Evolutionary conservation across 1,284 basidiomycete species (phyloP).

Genomic region (Ceratobasidium sp.): DNA sequence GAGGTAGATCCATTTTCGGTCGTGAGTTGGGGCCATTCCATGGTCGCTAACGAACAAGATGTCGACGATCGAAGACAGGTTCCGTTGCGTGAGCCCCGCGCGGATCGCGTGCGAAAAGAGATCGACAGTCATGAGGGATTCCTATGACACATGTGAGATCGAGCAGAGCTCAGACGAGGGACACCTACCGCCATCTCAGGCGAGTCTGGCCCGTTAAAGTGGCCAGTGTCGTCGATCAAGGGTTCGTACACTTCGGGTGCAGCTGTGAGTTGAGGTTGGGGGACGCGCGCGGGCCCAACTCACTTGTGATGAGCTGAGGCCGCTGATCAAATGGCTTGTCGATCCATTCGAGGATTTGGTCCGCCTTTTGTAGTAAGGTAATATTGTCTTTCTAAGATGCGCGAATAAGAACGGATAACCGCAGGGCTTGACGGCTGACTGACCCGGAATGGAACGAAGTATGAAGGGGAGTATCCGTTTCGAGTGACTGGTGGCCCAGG

Average conservation of each 20-base stretch:
- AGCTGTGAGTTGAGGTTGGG: constrained; percentile 1
- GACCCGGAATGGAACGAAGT: constrained; percentile 81
- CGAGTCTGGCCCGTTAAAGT: constrained; percentile 79
- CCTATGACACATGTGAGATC: constrained; percentile 55
- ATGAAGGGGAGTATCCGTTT: constrained; percentile 72
- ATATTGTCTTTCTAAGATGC: constrained; percentile 64
- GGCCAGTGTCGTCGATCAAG: constrained; percentile 84
- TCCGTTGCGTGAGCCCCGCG: constrained; percentile 70
- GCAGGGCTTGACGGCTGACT: constrained; percentile 47
- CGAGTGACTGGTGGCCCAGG: constrained; percentile 80
- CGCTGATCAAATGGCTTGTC: constrained; percentile 74
- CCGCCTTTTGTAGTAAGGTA: constrained; percentile 72
- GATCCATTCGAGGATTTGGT: constrained; percentile 80
- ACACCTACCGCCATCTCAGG: constrained; percentile 70
- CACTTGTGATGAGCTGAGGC: constrained; percentile 83
- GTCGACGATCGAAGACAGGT: constrained; percentile 85
- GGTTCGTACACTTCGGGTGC: constrained; percentile 71
- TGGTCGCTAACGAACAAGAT: constrained; percentile 93
- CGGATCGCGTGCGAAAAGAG: constrained; percentile 77
- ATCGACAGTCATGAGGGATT: constrained; percentile 77
- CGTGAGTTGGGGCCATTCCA: constrained; percentile 89
- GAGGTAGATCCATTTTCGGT: constrained; percentile 79
- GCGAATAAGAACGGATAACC: constrained; percentile 31
- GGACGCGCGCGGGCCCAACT: constrained; percentile 49
- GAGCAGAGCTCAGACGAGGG: neutral